Base-by-base conservation (phyloP, 163 green algal species). In the Prototheca stagnorum region DNA sequence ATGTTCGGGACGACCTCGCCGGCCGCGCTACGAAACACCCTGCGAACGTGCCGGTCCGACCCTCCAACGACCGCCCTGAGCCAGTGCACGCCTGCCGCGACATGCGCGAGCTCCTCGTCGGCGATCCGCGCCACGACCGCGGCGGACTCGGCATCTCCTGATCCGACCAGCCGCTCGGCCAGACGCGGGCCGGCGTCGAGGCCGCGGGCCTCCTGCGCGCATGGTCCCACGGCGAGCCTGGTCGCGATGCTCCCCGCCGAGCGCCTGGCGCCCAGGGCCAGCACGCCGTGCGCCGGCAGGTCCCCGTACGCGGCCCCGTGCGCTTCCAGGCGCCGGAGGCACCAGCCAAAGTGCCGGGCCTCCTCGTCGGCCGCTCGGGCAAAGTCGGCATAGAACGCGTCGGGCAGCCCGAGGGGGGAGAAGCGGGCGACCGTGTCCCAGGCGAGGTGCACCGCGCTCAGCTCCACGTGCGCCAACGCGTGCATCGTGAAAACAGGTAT, bases 361-460 rank as follows among this genome's bases (percentile, higher is more conserved):
- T 96, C 86, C 48, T 96, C 86, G 56, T 93, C 86, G 4, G 85
- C 86, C 27, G 95, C 81, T 7, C 73, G 55, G 57, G 74, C 77
- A 74, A 94, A 94, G 54, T 94, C 83, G 21, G 59, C 44, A 35
- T 82, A 93, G 39, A 92, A 93, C 2, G 39, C 42, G 16, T 54
- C 4, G 0, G 67, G 62, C 36, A 82, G 64, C 3, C 35, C 17
- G 2, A 80, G 54, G 16, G 31, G 23, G 1, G 85, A 76, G 54
- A 92, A 95, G 16, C 84, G 71, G 9, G 72, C 76, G 2, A 91
- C 71, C 2, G 84, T 92, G 62, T 94, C 83, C 81, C 75, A 91
- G 23, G 86, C 87, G 23, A 96, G 67, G 58, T 95, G 79, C 7
- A 95, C 84, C 12, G 85, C 80, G 49, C 89, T 92, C 31, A 90